Conservation (phyloP, 495 filamentous ascomycete species). For the Cetradonia linearis region DNA sequence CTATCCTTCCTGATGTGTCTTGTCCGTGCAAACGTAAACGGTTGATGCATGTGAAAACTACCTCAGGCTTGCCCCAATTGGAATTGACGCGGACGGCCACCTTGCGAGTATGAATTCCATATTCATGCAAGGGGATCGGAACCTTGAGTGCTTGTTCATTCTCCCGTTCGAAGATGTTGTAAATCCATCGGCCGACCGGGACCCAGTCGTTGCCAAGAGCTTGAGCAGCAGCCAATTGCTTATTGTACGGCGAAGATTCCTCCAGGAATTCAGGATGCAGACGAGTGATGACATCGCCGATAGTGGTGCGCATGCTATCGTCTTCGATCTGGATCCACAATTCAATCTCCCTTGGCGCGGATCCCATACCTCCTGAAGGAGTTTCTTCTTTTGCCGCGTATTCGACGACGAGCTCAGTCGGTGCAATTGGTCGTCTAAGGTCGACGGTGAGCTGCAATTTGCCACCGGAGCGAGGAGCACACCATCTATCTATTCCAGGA, state of each 20-base stretch:
- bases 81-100: conserved; percentile 38
- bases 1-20: conserved; percentile 8
- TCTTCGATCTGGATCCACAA: conserved; percentile 31
- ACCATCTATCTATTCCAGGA: conserved; percentile 39
- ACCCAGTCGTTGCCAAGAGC: conserved; percentile 22
- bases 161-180: conserved; percentile 31
- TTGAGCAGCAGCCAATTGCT: neutral
- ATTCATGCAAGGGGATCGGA: conserved; percentile 30
- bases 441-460: conserved; percentile 34
- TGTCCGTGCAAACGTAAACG: conserved; percentile 38
- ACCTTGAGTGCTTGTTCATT: conserved; percentile 35
- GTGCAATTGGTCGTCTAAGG: conserved; percentile 32
- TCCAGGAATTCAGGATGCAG: neutral
- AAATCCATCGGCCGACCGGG: conserved; percentile 37
- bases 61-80: conserved; percentile 41
- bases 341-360: conserved; percentile 39
- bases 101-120: conserved; percentile 32
- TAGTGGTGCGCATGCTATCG: conserved; percentile 1
- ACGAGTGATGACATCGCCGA: neutral
- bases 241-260: conserved; percentile 14
- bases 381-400: conserved; percentile 34
- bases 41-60: conserved; percentile 38
- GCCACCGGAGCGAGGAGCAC: conserved; percentile 30
- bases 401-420: conserved; percentile 41
- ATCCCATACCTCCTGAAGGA: conserved; percentile 25